phyloP scores from a whole-genome alignment of 2,329 filamentous ascomycete genomes.

The Colletotrichum karsti region DNA sequence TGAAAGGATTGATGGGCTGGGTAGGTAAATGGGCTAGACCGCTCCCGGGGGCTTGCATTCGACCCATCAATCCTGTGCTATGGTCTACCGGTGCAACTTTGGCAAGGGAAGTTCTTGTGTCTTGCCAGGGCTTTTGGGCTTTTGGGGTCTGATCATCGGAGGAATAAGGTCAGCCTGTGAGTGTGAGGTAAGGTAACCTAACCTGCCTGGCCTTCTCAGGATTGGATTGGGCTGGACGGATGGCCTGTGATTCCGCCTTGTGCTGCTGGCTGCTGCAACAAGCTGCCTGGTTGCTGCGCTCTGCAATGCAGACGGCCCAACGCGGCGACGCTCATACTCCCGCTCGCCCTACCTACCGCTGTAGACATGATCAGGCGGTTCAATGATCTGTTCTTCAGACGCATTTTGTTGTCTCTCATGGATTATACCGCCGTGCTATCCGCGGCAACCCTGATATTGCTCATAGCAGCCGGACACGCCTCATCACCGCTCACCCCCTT shows the following conservation, averaged over 20 bases:
- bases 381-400: not conserved
- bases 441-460: not conserved
- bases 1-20: not conserved
- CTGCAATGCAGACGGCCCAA: not conserved
- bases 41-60: not conserved
- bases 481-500: not conserved
- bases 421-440: not conserved
- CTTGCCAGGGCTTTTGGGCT: not conserved
- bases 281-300: not conserved
- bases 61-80: not conserved
- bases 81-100: slow-evolving; percentile 6
- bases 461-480: no score
- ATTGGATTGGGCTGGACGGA: not conserved
- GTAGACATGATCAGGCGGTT: not conserved
- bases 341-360: not conserved
- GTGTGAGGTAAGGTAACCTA: no score
- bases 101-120: not conserved
- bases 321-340: slow-evolving; percentile 12
- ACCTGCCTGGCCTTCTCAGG: no score
- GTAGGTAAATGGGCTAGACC: slow-evolving; percentile 1
- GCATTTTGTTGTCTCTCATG: not conserved
- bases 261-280: no score
- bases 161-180: slow-evolving; percentile 4
- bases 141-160: slow-evolving; percentile 12
- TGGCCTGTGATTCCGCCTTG: slow-evolving; percentile 7